Evolutionary conservation across 352 stramenopile genomes (phyloP).

Genomic region (Globisporangium camurandrum): DNA sequence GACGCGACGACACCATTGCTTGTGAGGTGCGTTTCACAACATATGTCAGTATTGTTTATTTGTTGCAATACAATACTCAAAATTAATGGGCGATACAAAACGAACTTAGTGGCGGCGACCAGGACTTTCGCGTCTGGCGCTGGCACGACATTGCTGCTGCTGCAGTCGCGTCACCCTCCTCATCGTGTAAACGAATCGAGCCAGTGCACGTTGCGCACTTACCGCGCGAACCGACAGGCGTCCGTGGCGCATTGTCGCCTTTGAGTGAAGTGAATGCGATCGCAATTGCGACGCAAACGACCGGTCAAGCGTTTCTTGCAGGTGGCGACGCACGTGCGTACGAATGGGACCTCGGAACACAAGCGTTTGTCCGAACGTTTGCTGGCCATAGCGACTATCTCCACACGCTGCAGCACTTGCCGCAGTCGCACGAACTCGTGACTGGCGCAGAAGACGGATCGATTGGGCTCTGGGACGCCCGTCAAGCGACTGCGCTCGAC

Average conservation of each 20-base stretch:
- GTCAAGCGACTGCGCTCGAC: slow-evolving; percentile 39
- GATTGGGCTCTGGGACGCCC: slow-evolving; percentile 69
- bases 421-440: slow-evolving; percentile 63
- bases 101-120: slow-evolving; percentile 52
- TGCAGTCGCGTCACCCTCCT: no score
- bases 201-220: slow-evolving; percentile 47
- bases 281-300: slow-evolving; percentile 20
- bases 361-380: slow-evolving; percentile 48
- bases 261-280: slow-evolving; percentile 67
- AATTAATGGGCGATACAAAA: background rate
- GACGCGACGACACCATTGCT: slow-evolving; percentile 43
- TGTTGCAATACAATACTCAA: background rate
- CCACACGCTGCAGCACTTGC: slow-evolving; percentile 51
- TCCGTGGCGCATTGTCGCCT: slow-evolving; percentile 45
- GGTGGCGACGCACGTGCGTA: slow-evolving; percentile 55
- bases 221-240: slow-evolving; percentile 45
- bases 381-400: slow-evolving; percentile 55
- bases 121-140: slow-evolving; percentile 71
- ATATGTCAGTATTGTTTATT: background rate
- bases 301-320: slow-evolving; percentile 40
- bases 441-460: slow-evolving; percentile 64
- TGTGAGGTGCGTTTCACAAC: slow-evolving; percentile 31
- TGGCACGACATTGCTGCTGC: slow-evolving; percentile 45
- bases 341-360: slow-evolving; percentile 45
- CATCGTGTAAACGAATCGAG: no score